Percentiles rank a stretch among this genome's conserved stretches.
Conservation (phyloP, 2,329 filamentous ascomycete species). For the Alternaria dauci region DNA sequence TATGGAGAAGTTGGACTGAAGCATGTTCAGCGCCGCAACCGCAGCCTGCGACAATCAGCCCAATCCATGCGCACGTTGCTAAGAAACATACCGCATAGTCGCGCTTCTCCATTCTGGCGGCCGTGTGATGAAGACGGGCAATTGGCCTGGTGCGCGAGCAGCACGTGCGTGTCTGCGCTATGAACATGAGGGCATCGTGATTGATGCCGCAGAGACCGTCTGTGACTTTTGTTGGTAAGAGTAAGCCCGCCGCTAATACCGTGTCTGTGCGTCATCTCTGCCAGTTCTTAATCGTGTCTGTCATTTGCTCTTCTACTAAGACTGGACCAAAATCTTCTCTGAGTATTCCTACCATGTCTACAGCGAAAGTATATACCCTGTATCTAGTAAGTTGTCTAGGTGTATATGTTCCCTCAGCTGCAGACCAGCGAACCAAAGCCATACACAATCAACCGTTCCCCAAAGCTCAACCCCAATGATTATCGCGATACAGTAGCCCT, state of each 20-base stretch:
- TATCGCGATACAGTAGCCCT: no score
- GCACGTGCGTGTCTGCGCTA: slow-evolving; percentile 33
- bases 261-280: no score
- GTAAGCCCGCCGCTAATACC: slow-evolving; percentile 23
- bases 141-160: slow-evolving; percentile 20
- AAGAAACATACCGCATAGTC: slow-evolving; percentile 46
- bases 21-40: slow-evolving; percentile 74
- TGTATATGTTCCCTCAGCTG: no score
- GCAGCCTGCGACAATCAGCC: slow-evolving; percentile 64
- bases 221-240: slow-evolving; percentile 23
- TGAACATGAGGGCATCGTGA: slow-evolving; percentile 44
- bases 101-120: slow-evolving; percentile 40
- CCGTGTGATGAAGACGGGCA: slow-evolving; percentile 27
- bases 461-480: no score
- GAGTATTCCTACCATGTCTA: no score
- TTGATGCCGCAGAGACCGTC: slow-evolving; percentile 10
- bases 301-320: neutral
- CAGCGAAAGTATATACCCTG: neutral
- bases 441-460: no score
- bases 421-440: no score
- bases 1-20: slow-evolving; percentile 81
- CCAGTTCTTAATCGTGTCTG: no score
- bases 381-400: no score
- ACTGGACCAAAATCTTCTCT: no score
- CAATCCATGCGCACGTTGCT: neutral